A percentile compares a stretch with the other conserved stretches of the same genome.
Evolutionary conservation across 75 land plant species (phyloP).

Genomic region (Sequoiadendron giganteum): DNA sequence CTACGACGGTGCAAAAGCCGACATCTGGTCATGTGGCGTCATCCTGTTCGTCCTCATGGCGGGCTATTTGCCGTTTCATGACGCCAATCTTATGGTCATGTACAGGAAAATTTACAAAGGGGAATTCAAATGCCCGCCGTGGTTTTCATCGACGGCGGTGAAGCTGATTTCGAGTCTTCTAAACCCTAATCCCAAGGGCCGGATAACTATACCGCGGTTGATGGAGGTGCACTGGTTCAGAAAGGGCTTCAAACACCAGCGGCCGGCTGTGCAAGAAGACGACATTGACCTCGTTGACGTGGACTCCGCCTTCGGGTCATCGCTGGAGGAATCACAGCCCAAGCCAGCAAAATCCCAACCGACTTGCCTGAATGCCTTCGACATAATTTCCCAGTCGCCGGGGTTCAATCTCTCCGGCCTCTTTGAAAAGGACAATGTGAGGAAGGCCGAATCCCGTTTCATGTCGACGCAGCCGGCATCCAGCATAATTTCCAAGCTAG

Average conservation of each 20-base stretch:
- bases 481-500: constrained; percentile 35
- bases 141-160: constrained; percentile 35
- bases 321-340: constrained; percentile 16
- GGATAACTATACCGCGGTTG: constrained; percentile 46
- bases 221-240: constrained; percentile 58
- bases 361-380: constrained; percentile 63
- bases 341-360: constrained; percentile 23
- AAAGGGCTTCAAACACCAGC: constrained; percentile 30
- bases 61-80: constrained; percentile 50
- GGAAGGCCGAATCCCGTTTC: constrained; percentile 38
- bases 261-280: not conserved
- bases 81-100: constrained; percentile 49
- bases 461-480: constrained; percentile 38
- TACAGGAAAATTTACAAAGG: constrained; percentile 48
- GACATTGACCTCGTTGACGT: not conserved
- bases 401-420: constrained; percentile 77
- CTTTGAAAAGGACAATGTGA: constrained; percentile 41
- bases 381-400: constrained; percentile 64
- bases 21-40: constrained; percentile 53
- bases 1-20: constrained; percentile 43
- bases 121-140: constrained; percentile 43
- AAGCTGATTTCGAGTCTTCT: constrained; percentile 26
- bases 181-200: constrained; percentile 49
- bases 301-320: not conserved
- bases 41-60: constrained; percentile 40